These are phyloP conservation scores for Pseudonitzschia multistriata DNA, from an alignment of 108 stramenopile genomes.

Conservation along the genomic window DNA sequence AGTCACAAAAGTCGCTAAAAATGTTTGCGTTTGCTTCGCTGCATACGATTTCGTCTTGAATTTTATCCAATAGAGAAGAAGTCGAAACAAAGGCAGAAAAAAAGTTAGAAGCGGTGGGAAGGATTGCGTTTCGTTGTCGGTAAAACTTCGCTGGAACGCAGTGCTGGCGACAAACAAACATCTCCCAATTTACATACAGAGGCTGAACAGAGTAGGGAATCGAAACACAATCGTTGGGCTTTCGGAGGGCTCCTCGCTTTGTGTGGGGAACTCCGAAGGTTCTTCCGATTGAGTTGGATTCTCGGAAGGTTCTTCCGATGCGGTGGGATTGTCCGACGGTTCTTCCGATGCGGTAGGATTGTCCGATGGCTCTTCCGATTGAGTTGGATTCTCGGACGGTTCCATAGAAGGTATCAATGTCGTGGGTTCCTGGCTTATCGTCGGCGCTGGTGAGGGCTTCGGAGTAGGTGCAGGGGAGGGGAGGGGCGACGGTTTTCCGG, in stretches of 20 bases:
- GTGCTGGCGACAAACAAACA: too few species aligned
- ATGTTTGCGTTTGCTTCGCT: neutral
- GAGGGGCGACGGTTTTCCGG: neutral
- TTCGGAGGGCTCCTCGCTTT: neutral
- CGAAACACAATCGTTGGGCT: too few species aligned
- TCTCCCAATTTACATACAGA: too few species aligned
- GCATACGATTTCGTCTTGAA: neutral
- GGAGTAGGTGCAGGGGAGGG: neutral
- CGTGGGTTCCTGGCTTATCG: neutral
- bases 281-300: neutral
- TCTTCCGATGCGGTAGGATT: neutral
- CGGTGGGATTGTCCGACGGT: conserved; percentile 5
- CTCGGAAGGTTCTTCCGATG: neutral
- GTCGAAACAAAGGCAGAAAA: too few species aligned
- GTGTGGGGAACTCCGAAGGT: conserved; percentile 4
- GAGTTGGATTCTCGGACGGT: neutral
- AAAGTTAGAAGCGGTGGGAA: too few species aligned
- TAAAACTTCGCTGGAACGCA: neutral
- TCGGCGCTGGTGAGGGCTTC: neutral
- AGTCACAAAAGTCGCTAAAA: neutral
- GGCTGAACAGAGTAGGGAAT: too few species aligned
- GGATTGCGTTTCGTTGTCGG: too few species aligned
- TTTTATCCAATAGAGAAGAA: neutral
- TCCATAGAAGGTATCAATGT: neutral
- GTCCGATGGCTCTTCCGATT: neutral